Conservation (phyloP, 768 basidiomycete genomes). For the Kwoniella heveanensis region DNA sequence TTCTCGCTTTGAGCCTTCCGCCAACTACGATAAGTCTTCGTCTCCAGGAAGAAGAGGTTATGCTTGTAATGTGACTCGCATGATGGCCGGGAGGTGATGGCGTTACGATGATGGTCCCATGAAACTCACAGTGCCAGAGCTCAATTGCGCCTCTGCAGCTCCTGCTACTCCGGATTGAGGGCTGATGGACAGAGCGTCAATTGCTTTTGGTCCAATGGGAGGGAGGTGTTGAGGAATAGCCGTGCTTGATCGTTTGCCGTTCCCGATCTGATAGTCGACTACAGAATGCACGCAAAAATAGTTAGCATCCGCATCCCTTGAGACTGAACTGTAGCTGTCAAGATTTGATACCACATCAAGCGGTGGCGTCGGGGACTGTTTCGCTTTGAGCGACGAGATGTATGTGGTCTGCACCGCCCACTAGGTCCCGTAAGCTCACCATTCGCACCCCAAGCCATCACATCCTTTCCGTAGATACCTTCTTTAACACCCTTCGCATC, state of each 20-base stretch:
- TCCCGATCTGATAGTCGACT: slow-evolving; percentile 57
- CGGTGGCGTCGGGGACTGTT: too few species aligned
- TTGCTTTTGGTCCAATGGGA: slow-evolving; percentile 38
- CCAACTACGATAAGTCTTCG: too few species aligned
- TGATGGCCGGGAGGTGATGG: too few species aligned
- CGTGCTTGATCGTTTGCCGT: slow-evolving; percentile 57
- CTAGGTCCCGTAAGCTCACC: slow-evolving; percentile 31
- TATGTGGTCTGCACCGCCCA: too few species aligned
- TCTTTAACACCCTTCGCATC: slow-evolving; percentile 50
- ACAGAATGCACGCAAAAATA: neutral
- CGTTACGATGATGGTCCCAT: too few species aligned
- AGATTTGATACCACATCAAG: too few species aligned
- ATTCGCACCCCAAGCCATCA: slow-evolving; percentile 56
- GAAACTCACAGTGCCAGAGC: slow-evolving; percentile 48
- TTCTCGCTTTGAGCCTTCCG: neutral
- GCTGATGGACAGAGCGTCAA: slow-evolving; percentile 5
- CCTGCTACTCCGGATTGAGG: slow-evolving; percentile 15
- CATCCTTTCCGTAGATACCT: slow-evolving; percentile 54
- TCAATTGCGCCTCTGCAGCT: slow-evolving; percentile 32
- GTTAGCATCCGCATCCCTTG: too few species aligned
- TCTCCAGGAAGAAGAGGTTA: neutral
- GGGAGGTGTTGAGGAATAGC: slow-evolving; percentile 58
- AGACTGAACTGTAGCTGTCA: too few species aligned
- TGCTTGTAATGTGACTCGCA: too few species aligned
- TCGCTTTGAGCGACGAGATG: too few species aligned